Conservation (phyloP, 345 rosid genomes). For the Mallotus nudiflorus region DNA sequence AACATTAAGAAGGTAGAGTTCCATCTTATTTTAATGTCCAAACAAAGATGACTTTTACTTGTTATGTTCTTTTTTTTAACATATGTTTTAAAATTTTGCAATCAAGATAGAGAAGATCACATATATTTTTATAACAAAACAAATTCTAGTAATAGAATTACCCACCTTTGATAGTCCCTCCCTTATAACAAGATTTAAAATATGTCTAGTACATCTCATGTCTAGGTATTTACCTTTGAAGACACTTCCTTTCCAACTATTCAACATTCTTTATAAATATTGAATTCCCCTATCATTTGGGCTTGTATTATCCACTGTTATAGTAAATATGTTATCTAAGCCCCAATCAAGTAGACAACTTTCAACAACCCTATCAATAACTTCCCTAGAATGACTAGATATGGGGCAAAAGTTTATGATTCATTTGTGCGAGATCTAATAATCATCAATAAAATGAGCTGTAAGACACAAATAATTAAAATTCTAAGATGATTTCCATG, state of each 20-base stretch:
- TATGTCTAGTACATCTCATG: neutral
- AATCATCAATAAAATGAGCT: conserved; percentile 4
- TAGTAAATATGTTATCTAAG: no score
- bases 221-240: neutral
- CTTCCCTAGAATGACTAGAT: neutral
- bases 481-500: neutral
- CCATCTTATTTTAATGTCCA: no score
- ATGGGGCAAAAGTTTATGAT: neutral
- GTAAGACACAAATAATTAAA: neutral
- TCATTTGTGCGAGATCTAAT: neutral
- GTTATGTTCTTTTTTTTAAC: no score
- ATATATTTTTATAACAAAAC: neutral
- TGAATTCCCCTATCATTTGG: no score
- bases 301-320: no score
- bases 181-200: neutral
- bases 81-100: no score
- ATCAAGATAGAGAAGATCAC: no score
- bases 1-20: no score
- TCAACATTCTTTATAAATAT: neutral
- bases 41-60: no score
- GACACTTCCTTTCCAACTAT: neutral
- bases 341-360: neutral
- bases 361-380: neutral
- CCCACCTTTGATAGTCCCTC: conserved; percentile 1
- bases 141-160: neutral